Base-by-base conservation (phyloP, 2,329 filamentous ascomycete genomes). In the Aspergillus fijiensis region DNA sequence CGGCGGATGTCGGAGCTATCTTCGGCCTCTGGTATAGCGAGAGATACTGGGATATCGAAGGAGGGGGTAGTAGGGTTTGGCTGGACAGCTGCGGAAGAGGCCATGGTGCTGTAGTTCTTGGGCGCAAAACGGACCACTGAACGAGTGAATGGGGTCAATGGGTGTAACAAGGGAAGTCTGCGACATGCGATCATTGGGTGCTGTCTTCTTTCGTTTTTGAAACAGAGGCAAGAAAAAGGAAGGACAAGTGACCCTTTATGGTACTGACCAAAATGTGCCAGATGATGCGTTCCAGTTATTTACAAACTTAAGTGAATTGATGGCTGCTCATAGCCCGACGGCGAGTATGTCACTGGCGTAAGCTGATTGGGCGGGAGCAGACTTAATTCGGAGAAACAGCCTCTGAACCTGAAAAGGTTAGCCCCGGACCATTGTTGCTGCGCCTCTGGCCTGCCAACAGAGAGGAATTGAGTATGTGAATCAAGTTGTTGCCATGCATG, bases 1-100 rank as follows among this genome's bases (percentile, higher is more conserved):
- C 73, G 61, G 39, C 85, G 77, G 19, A 82, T 72, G 1, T 69
- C 63, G 0, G 69, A 9, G 55, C 84, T 80, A 62, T 87, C 85
- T 57, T 86, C 76, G 0, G 62, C 60, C 16, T 72, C 63, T 0
- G 72, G 58, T n/a, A 64, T 33, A 14, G 60, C 51, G 11, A 54
- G 51, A n/a, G 51, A 52, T 2, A 7, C 19, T 4, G 14, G 5
- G 11, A 16, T 23, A 19, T 39, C 39, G 39, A 45, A n/a, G 16
- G 5, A 12, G 39, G 39, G 14, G 6, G 5, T 14, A 19, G 39
- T n/a, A 16, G n/a, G 39, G 4, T 5, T 5, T 16, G n/a, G 16
- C 5, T 19, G 39, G 16, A 19, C 39, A 19, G 16, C 39, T 16
- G 39, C 39, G 14, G 39, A 16, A 45, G 14, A 16, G 12, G 39